Conservation (phyloP, 805 yeast genomes). For the Lipomyces starkeyi region DNA sequence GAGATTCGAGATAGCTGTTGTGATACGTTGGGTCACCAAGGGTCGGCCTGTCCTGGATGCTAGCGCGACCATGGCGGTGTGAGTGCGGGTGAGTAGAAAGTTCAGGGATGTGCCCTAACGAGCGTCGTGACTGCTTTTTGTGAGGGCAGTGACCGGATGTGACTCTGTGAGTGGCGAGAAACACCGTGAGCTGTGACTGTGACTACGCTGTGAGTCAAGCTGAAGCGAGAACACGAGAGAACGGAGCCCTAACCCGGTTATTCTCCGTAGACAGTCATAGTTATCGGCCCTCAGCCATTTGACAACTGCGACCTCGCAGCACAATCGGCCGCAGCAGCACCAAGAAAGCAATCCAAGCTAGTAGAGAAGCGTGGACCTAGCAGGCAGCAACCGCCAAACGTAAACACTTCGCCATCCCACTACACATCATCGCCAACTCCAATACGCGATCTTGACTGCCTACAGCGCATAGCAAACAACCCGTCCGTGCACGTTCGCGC, state of each 20-base stretch:
- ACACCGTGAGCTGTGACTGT: constrained; percentile 20
- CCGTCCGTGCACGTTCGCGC: background rate
- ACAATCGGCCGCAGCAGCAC: background rate
- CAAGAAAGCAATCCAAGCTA: background rate
- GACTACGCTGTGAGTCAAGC: constrained; percentile 2
- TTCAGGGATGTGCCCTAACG: constrained; percentile 18
- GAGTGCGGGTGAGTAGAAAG: background rate
- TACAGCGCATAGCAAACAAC: background rate
- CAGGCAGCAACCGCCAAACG: background rate
- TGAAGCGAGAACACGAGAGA: background rate
- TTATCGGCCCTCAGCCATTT: background rate
- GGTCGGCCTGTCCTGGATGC: too few relatives aligned
- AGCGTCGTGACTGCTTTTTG: constrained; percentile 15
- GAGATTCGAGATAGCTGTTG: background rate
- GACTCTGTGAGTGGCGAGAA: constrained; percentile 12
- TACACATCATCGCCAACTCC: background rate
- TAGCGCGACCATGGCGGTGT: background rate
- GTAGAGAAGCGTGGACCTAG: background rate
- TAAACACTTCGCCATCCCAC: background rate
- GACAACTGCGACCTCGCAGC: background rate
- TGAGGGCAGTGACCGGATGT: background rate
- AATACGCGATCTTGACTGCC: background rate
- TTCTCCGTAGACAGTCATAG: background rate
- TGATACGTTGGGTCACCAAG: background rate
- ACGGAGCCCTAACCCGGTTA: background rate